Evolutionary conservation across 768 basidiomycete genomes (phyloP).

Genomic region (Kwoniella sp.): DNA sequence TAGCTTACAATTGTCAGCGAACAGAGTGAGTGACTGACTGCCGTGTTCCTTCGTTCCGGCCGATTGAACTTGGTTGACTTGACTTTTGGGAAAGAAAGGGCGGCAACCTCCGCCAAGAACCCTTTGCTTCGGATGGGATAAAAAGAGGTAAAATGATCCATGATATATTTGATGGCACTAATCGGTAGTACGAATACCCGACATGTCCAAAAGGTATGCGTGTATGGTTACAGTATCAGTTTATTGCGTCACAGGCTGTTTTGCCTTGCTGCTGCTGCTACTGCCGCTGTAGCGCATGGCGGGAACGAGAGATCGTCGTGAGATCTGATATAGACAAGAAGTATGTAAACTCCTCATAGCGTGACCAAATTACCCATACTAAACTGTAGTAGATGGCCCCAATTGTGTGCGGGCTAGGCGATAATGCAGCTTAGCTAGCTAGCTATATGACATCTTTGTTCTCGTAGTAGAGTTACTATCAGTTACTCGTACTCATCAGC

Average conservation of each 20-base stretch:
- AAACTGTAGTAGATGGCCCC: no score
- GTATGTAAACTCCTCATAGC: not conserved
- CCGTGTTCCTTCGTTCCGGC: not conserved
- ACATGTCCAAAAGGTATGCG: not conserved
- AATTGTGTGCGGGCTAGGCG: no score
- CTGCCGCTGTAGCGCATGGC: not conserved
- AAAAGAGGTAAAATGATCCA: constrained; percentile 5
- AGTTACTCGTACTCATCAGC: not conserved
- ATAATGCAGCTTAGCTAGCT: no score
- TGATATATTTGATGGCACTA: no score
- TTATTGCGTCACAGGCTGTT: no score
- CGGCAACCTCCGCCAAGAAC: not conserved
- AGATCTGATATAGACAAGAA: not conserved
- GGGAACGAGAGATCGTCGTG: not conserved
- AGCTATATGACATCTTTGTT: no score
- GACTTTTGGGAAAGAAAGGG: not conserved
- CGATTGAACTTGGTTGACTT: no score
- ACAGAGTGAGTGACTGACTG: constrained; percentile 3
- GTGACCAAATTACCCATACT: no score
- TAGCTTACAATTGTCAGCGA: not conserved
- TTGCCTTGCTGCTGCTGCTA: no score
- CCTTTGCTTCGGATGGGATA: not conserved
- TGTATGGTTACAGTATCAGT: no score
- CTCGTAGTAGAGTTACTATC: not conserved
- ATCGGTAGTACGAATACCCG: constrained; percentile 1